Evolutionary conservation across 768 basidiomycete species (phyloP), one percentile per base, ranked within the genome.

Genomic region (Leccinum boreale): DNA sequence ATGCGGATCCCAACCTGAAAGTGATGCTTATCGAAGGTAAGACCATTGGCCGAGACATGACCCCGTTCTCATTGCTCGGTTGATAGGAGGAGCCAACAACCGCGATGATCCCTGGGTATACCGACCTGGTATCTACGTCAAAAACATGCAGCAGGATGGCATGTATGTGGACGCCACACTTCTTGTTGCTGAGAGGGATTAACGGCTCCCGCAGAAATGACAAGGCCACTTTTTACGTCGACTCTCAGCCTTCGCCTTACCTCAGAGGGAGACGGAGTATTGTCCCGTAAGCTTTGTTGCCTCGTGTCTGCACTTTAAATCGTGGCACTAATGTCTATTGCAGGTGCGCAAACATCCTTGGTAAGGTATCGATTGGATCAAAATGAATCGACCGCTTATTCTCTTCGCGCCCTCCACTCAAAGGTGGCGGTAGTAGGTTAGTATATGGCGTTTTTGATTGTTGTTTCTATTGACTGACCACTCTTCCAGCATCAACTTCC

Each of bases 31-130:
- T 88, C 58, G 87, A 88, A 77, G 87, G 85, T 82, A 55, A 21
- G 70, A 29, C 23, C 17, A 10, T 9, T 42, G 21, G 46, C 31
- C 59, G 5, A 48, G 12, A 19, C 14, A n/a, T 28, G 31, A 42
- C 44, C 19, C 31, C 26, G 21, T 14, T 53, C 49, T 35, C 26
- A 36, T 21, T 1, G 7, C 23, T 61, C 36, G n/a, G 12, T 24
- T 23, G 46, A 26, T 31, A 86, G 85, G 78, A 54, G 85, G 86
- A 57, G 82, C 83, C 19, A 87, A 87, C 76, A 88, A 87, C 72
- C 77, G 84, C 14, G 85, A 87, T 62, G 86, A 88, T 59, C 86
- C 86, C 46, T 87, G 85, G 86, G 87, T 89, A 51, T 88, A 87
- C 69, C 75, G 84, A 42, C 85, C 85, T 47, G 86, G 86, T 64